Percentiles rank a stretch among this genome's conserved stretches.
phyloP scores from a whole-genome alignment of 371 early-diverging fungal genomes.

The Apophysomyces sp. region DNA sequence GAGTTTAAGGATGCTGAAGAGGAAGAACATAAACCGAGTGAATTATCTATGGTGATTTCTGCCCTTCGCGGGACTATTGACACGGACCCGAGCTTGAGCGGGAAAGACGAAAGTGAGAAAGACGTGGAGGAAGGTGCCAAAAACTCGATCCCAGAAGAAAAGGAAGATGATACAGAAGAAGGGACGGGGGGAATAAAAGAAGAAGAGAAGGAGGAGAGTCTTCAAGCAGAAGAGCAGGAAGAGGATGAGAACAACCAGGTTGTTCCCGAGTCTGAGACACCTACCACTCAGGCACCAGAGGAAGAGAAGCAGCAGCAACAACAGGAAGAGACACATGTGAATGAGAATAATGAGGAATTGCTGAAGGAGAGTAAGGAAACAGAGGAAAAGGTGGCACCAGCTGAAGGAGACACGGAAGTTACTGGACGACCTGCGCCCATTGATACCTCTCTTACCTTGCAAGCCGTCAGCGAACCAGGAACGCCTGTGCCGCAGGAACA shows the following conservation, averaged over 20 bases:
- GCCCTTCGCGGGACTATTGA: constrained; percentile 16
- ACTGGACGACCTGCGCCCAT: neutral
- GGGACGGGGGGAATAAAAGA: neutral
- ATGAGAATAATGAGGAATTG: neutral
- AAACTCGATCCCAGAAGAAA: neutral
- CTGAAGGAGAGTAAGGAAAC: neutral
- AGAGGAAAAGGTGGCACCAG: neutral
- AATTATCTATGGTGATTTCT: constrained; percentile 13
- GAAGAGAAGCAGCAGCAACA: neutral
- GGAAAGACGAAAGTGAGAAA: neutral
- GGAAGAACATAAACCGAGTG: constrained; percentile 9
- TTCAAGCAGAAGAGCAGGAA: too few relatives aligned
- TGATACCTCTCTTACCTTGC: neutral
- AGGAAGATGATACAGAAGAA: constrained; percentile 3
- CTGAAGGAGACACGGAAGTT: neutral
- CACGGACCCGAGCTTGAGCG: constrained; percentile 1
- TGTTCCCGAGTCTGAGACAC: too few relatives aligned
- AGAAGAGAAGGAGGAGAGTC: too few relatives aligned
- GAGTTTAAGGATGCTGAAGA: constrained; percentile 1
- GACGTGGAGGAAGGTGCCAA: neutral
- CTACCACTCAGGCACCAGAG: neutral
- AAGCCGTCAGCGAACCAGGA: constrained; percentile 16
- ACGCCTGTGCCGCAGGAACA: constrained; percentile 19
- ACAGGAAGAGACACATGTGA: neutral
- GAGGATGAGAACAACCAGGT: neutral